Percentiles rank a stretch among this genome's conserved stretches.
These are phyloP conservation scores for Candida labiduridarum DNA, from an alignment of 1,139 yeast genomes.

Conservation along the genomic window DNA sequence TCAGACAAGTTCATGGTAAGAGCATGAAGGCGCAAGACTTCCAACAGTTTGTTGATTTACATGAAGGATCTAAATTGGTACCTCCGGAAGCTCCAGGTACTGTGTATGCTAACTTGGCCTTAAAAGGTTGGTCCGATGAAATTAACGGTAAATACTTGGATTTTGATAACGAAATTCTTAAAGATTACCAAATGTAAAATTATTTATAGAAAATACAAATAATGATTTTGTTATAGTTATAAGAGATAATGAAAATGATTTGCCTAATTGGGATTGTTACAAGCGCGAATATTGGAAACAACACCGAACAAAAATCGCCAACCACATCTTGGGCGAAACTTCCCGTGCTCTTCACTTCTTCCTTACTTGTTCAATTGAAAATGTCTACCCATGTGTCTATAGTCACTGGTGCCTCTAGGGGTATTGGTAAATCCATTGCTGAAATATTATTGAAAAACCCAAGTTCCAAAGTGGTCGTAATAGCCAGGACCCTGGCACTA, in stretches of 20 bases:
- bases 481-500: constrained; percentile 64
- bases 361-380: neutral
- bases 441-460: constrained; percentile 46
- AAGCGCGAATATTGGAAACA: no score
- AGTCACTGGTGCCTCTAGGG: constrained; percentile 72
- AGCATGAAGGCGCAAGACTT: constrained; percentile 61
- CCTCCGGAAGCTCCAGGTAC: constrained; percentile 72
- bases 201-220: no score
- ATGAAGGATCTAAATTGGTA: constrained; percentile 55
- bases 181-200: constrained; percentile 7
- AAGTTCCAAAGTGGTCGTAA: constrained; percentile 59
- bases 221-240: no score
- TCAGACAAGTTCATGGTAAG: constrained; percentile 59
- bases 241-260: no score
- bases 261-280: no score
- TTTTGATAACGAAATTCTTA: constrained; percentile 48
- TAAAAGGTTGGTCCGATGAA: constrained; percentile 53
- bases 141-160: constrained; percentile 69
- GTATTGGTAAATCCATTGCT: constrained; percentile 76
- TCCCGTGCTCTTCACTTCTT: neutral
- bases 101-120: constrained; percentile 65
- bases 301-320: no score
- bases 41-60: constrained; percentile 61
- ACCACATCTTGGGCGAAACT: no score
- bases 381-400: constrained; percentile 25